Conservation (phyloP, 345 rosid genomes). For the Draba incana region DNA sequence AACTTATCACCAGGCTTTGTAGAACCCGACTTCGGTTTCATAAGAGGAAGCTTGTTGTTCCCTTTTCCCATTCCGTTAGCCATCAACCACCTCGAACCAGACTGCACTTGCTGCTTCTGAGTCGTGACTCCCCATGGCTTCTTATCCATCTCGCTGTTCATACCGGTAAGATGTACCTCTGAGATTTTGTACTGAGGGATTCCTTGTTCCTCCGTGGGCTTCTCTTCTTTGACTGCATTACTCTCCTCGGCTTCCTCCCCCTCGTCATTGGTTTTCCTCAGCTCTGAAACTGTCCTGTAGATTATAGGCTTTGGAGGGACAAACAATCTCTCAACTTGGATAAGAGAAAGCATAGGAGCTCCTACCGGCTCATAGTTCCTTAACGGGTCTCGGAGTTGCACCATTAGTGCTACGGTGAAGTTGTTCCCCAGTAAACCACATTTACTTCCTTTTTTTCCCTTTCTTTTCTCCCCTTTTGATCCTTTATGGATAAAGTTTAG, state of each 20-base stretch:
- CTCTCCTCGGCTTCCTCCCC: slow-evolving; percentile 50
- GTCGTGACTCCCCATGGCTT: slow-evolving; percentile 68
- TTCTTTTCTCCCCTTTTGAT: slow-evolving; percentile 68
- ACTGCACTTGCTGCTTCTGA: slow-evolving; percentile 88
- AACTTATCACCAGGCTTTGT: slow-evolving; percentile 66
- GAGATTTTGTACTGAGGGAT: slow-evolving; percentile 67
- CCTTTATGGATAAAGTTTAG: slow-evolving; percentile 67
- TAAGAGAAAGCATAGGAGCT: slow-evolving; percentile 91
- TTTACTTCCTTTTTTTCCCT: slow-evolving; percentile 67
- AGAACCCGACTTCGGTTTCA: slow-evolving; percentile 56
- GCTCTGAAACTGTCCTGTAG: slow-evolving; percentile 64
- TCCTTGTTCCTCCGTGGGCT: slow-evolving; percentile 51
- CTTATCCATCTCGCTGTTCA: slow-evolving; percentile 62
- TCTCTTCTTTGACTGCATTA: slow-evolving; percentile 51
- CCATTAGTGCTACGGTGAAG: slow-evolving; percentile 90
- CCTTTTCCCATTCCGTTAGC: slow-evolving; percentile 97
- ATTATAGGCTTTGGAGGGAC: slow-evolving; percentile 86
- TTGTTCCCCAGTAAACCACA: slow-evolving; percentile 89
- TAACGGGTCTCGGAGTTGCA: slow-evolving; percentile 81
- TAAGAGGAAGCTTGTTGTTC: slow-evolving; percentile 53
- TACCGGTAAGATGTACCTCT: slow-evolving; percentile 86
- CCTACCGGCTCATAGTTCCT: slow-evolving; percentile 92
- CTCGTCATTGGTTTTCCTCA: slow-evolving; percentile 52
- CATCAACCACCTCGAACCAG: slow-evolving; percentile 91
- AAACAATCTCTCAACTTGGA: slow-evolving; percentile 93